phyloP scores from a whole-genome alignment of 345 rosid species.

The Rhodamnia rubescens region DNA sequence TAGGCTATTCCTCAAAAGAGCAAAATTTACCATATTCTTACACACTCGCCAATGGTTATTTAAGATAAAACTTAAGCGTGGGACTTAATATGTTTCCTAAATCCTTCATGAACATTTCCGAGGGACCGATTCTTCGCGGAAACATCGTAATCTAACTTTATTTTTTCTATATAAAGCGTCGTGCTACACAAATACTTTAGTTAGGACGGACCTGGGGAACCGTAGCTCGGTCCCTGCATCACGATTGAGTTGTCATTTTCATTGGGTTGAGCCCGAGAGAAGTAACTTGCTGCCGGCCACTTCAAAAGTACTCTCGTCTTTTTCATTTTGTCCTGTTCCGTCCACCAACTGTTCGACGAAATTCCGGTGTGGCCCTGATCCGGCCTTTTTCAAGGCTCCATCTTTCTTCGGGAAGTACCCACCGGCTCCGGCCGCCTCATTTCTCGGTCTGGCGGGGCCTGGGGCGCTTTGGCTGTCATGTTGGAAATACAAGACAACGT shows the following conservation, averaged over 20 bases:
- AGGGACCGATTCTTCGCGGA: background rate
- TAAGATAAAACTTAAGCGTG: background rate
- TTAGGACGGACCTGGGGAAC: background rate
- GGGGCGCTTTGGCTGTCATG: background rate
- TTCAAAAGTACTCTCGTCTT: background rate
- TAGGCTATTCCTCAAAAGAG: no score
- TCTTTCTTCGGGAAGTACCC: background rate
- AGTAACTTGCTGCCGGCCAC: no score
- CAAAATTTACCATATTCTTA: background rate
- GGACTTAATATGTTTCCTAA: background rate
- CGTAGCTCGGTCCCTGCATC: background rate
- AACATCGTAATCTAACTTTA: background rate
- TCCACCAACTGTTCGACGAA: background rate
- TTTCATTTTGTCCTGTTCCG: conserved; percentile 11
- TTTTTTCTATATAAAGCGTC: background rate
- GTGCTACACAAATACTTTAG: background rate
- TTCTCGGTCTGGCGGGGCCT: background rate
- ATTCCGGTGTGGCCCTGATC: background rate
- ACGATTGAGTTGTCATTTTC: background rate
- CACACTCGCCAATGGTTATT: background rate
- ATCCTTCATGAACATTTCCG: background rate
- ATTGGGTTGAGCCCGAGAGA: background rate
- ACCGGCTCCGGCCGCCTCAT: background rate
- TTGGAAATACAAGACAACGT: background rate
- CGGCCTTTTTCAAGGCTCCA: background rate